Conservation (phyloP, 495 filamentous ascomycete species). For the Tuber aestivum region DNA sequence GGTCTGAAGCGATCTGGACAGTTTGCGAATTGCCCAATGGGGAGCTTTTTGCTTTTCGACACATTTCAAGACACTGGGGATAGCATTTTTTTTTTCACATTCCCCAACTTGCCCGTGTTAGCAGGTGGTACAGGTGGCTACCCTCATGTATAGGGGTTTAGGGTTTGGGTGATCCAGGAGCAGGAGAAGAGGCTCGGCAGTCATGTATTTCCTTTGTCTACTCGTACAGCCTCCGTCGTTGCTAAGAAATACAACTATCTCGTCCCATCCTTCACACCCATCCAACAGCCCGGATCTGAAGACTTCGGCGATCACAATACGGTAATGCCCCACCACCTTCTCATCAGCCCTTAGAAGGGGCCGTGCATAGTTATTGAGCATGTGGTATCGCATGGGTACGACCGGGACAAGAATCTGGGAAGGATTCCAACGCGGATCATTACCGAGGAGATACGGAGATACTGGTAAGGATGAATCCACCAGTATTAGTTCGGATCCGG, state of each 20-base stretch:
- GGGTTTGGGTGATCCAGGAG: no score
- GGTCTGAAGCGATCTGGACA: not conserved
- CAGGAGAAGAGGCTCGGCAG: no score
- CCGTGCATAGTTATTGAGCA: not conserved
- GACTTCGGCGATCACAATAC: not conserved
- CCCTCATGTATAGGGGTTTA: no score
- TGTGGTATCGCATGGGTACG: not conserved
- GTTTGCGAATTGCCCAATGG: not conserved
- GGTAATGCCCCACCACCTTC: not conserved
- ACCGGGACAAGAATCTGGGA: not conserved
- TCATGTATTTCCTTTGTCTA: no score
- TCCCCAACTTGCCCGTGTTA: not conserved
- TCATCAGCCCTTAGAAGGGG: not conserved
- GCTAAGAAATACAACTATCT: no score
- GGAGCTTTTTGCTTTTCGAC: not conserved
- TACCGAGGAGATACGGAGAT: slow-evolving; percentile 2
- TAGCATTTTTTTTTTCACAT: not conserved
- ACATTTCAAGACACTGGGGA: not conserved
- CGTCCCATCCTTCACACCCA: no score
- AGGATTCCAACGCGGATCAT: not conserved
- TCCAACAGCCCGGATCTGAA: not conserved
- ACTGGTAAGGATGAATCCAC: not conserved
- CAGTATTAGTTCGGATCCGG: not conserved
- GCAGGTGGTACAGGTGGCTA: no score
- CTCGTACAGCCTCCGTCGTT: no score